Base-by-base conservation (phyloP, 108 stramenopile species). In the Nitzschia inconspicua region DNA sequence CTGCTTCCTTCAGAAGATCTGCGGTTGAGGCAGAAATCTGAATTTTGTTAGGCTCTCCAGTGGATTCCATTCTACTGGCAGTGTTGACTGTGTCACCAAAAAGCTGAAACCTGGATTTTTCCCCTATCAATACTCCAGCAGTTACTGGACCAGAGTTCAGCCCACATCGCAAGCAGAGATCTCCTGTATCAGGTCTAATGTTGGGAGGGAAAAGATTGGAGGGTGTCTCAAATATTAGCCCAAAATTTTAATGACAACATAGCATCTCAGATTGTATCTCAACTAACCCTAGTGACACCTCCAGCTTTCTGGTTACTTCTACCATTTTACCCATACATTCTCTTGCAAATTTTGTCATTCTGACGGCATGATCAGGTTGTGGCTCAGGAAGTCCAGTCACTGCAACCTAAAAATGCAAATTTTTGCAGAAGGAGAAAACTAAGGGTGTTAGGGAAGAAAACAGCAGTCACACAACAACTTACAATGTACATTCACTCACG, bases 21-120 rank as follows among this genome's bases (percentile, higher is more conserved):
- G 80, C 80, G 13, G 77, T 78, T 36, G 75, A 60, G 26, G 50
- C 62, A n/a, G 76, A 78, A 22, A 82, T 73, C 53, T 82, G 80
- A 20, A 82, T 82, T 55, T 63, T 78, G 9, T 74, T 60, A 22
- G 48, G 44, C 4, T 46, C 2, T 9, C 80, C 70, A 19, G 80
- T 82, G 36, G 76, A 78, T 35, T 82, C 80, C 80, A 78, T 82
- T 31, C 76, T 57, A 16, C 65, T 67, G 0, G 80, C 80, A 5
- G 80, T 82, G 44, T 82, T 82, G 57, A 82, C 75, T 3, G 80
- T 82, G 44, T 82, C 80, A 9, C 81, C 81, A 47, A 82, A 82
- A 7, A 82, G 46, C 26, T 78, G 73, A 24, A 76, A 82, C 8
- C 81, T 66, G 19, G 75, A 68, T 42, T 75, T 78, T 19, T 75